Evolutionary conservation across 352 stramenopile genomes (phyloP).

Genomic region (Phytophthora colocasiae): DNA sequence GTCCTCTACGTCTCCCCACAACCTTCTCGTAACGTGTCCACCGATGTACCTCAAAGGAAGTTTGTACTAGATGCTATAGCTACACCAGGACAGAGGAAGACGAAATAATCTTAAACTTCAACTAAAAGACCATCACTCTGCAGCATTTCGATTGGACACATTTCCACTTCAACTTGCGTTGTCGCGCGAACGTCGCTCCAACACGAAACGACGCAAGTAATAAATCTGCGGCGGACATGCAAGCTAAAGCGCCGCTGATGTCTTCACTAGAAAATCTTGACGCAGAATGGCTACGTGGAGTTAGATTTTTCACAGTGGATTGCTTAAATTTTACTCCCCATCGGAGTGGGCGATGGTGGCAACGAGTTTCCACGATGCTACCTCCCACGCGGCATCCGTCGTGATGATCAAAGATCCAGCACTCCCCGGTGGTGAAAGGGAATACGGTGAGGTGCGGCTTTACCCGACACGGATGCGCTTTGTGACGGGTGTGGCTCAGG

Average conservation of each 20-base stretch:
- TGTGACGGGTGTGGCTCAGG: conserved; percentile 68
- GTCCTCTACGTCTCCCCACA: conserved; percentile 55
- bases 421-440: conserved; percentile 23
- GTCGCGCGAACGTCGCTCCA: conserved; percentile 22
- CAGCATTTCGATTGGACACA: conserved; percentile 4
- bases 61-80: conserved; percentile 52
- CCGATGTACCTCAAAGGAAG: background rate
- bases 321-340: conserved; percentile 1
- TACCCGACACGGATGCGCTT: conserved; percentile 70
- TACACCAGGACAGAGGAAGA: conserved; percentile 24
- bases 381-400: conserved; percentile 24
- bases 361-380: conserved; percentile 40
- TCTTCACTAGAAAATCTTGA: conserved; percentile 16
- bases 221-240: conserved; percentile 26
- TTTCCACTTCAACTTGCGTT: conserved; percentile 16
- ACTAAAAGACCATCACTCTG: conserved; percentile 25
- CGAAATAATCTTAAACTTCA: conserved; percentile 3
- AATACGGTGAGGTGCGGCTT: conserved; percentile 55
- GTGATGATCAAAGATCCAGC: conserved; percentile 23
- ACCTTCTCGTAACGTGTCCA: conserved; percentile 5
- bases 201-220: conserved; percentile 21
- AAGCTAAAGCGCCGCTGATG: conserved; percentile 7
- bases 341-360: conserved; percentile 29
- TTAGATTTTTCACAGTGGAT: conserved; percentile 10
- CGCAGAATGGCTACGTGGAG: conserved; percentile 1